A percentile compares a stretch with the other conserved stretches of the same genome.
phyloP scores from a whole-genome alignment of 164 flowering plant genomes.

The Akebia trifoliata region DNA sequence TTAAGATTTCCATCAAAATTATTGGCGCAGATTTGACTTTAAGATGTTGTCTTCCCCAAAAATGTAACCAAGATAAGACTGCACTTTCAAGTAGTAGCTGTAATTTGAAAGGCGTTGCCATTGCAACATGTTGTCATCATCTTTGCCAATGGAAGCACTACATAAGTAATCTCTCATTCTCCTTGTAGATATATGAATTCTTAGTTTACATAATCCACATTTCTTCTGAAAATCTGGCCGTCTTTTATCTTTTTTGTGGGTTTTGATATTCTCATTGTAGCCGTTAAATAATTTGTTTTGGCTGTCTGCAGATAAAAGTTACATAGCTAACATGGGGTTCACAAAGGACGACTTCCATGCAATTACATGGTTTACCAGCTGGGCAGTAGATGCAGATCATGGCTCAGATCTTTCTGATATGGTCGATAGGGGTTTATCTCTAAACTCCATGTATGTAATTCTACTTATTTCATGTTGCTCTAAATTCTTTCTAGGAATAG shows the following conservation, averaged over 20 bases:
- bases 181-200: background rate
- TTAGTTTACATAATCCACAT: background rate
- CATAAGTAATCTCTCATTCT: conserved; percentile 49
- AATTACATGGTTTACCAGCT: conserved; percentile 93
- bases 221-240: background rate
- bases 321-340: conserved; percentile 51
- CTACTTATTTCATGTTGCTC: background rate
- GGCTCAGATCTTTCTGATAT: conserved; percentile 47
- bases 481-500: too few species aligned
- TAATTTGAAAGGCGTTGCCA: conserved; percentile 58
- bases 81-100: conserved; percentile 14
- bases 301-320: conserved; percentile 52
- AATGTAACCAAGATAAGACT: conserved; percentile 13
- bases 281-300: background rate
- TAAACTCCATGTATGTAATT: conserved; percentile 33
- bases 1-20: background rate
- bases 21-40: conserved; percentile 66
- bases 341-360: conserved; percentile 76
- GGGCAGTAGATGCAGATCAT: conserved; percentile 98
- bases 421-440: conserved; percentile 22
- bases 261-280: background rate
- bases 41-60: conserved; percentile 59
- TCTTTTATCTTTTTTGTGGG: background rate
- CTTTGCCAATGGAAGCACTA: conserved; percentile 94
- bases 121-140: conserved; percentile 97